A percentile compares a stretch with the other conserved stretches of the same genome.
Conservation (phyloP, 2,329 filamentous ascomycete genomes). For the Cytospora piceicola region DNA sequence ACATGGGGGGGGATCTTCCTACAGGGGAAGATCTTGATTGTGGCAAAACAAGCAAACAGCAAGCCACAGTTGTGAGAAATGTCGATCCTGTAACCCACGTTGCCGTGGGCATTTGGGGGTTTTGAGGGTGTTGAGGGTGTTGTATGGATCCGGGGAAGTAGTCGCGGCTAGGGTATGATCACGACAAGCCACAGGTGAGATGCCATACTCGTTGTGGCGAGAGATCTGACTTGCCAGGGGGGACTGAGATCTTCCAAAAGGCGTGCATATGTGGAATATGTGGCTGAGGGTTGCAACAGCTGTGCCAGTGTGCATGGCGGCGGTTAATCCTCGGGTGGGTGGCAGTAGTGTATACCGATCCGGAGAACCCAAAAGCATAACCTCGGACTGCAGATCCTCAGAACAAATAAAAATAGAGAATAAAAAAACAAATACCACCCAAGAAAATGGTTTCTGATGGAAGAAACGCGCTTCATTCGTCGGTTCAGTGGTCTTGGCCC, state of each 20-base stretch:
- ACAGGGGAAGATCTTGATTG: background rate
- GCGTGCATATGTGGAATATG: slow-evolving; percentile 1
- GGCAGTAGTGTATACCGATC: background rate
- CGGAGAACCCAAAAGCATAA: background rate
- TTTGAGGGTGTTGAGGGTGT: background rate
- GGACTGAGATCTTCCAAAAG: background rate
- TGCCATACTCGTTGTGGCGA: background rate
- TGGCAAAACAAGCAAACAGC: slow-evolving; percentile 15
- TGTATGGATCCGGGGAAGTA: background rate
- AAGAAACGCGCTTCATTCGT: background rate
- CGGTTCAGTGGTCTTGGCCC: background rate
- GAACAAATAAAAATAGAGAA: no score
- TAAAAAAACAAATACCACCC: no score
- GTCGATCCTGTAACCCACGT: background rate
- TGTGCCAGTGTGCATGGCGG: background rate
- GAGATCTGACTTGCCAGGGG: background rate
- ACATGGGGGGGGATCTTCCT: background rate
- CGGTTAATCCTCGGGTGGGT: background rate
- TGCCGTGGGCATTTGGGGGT: background rate
- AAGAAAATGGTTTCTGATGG: background rate
- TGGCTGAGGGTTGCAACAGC: background rate
- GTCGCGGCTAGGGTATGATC: background rate
- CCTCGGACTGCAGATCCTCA: background rate
- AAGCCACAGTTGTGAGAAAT: slow-evolving; percentile 5
- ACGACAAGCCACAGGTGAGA: background rate